Base-by-base conservation (phyloP, 2,329 filamentous ascomycete genomes). In the Geosmithia morbida region DNA sequence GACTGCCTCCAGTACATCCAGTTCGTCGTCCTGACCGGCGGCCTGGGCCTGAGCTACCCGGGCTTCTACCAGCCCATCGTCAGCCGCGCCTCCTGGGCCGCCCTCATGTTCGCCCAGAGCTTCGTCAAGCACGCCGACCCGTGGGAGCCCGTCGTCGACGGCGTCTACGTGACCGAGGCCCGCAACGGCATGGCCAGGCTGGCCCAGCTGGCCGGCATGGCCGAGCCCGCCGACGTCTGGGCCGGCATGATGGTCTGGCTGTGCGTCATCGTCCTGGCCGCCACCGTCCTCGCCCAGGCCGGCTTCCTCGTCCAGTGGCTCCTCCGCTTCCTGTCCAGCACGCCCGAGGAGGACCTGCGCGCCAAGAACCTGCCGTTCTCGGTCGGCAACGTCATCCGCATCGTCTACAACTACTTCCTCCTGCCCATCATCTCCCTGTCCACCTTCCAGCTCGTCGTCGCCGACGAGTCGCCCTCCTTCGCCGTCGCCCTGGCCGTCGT, bases 1-100 rank as follows among this genome's bases (percentile, higher is more conserved):
- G 92, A 98, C 60, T 98, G 92, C 58, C 72, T 98, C 48, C 89
- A 97, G 64, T 97, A 98, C 61, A 85, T 98, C 17, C 92, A 98
- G 60, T 98, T 95, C 56, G 74, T 92, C 48, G 82, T 86, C 19
- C 68, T 98, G 49, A 92, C 88, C 0, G 90, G 90, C n/a, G 82
- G 83, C 39, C 70, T 98, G 49, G 87, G 83, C 7, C 70, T 98
- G 52, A 80, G 83, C 54, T 98, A 97, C 57, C 92, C 92, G 1
- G 92, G 92, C 11, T 98, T 85, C 60, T 98, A 88, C 61, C 90
- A 95, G 60, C 92, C 92, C 4, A 84, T 87, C 7, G 78, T 90
- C 49, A 94, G 89, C 62, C 86, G 90, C 61, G 83, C 77, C 14
- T 80, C 84, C 40, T 98, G 92, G 92, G 92, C 90, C 1, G 67